phyloP scores from a whole-genome alignment of 1,139 yeast species.

The Yamadazyma triangularis region DNA sequence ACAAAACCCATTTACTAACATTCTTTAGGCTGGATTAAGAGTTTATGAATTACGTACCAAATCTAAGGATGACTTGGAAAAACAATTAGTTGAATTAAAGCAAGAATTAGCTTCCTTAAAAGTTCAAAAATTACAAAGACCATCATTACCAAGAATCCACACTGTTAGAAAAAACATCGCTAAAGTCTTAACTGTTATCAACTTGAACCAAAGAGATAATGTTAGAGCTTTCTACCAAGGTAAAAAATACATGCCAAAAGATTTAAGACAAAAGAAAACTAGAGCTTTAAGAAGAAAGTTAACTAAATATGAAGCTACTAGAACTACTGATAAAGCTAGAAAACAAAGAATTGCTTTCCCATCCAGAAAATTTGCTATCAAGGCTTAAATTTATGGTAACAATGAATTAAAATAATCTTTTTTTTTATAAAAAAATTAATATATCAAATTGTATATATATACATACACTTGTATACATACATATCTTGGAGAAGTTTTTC shows the following conservation, averaged over 20 bases:
- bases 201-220: conserved; percentile 93
- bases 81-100: conserved; percentile 92
- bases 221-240: conserved; percentile 95
- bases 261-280: conserved; percentile 98
- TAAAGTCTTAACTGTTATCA: conserved; percentile 94
- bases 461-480: too few species aligned
- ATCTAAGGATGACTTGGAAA: conserved; percentile 95
- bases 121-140: conserved; percentile 92
- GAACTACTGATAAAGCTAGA: conserved; percentile 82
- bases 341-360: conserved; percentile 96
- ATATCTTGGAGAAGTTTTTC: too few species aligned
- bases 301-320: conserved; percentile 79
- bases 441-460: too few species aligned
- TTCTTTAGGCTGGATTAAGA: conserved; percentile 76
- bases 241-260: conserved; percentile 97
- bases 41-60: conserved; percentile 96
- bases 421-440: neutral
- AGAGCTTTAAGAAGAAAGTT: conserved; percentile 99
- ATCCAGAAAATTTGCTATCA: conserved; percentile 96
- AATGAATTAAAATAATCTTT: conserved; percentile 5
- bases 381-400: conserved; percentile 77
- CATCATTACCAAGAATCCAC: conserved; percentile 91
- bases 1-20: conserved; percentile 7
- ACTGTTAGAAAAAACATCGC: conserved; percentile 98
- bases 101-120: conserved; percentile 95